Base-by-base conservation (phyloP, 2,329 filamentous ascomycete species). In the Fusarium caatingaense region DNA sequence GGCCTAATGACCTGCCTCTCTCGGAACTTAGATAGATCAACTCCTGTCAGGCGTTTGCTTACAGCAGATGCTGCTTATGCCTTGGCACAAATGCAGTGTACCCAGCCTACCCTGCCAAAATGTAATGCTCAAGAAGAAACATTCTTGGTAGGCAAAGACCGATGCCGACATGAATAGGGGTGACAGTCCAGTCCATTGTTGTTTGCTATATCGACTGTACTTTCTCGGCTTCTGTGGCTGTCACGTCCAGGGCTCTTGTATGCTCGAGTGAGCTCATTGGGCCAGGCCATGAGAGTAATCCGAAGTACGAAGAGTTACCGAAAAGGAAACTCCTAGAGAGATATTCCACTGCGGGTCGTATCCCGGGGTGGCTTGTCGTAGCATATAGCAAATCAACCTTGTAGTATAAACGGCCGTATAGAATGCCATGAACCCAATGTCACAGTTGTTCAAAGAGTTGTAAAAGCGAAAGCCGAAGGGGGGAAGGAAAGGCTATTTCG, bases 321-420 rank as follows among this genome's bases (percentile, higher is more conserved):
- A 28, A 20, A 48, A 50, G 13, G 27, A 27, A 20, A 27, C 32
- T 37, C 6, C 34, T 37, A 37, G 18, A 37, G 18, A n/a, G 34
- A n/a, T 7, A 37, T 37, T n/a, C 23, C 20, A 49, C 20, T 11
- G 20, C 28, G 34, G 40, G 53, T 41, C 44, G 44, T 47, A 28
- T 37, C 32, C 20, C 34, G 28, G 34, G 25, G 62, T 63, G 61
- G 57, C 56, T 69, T 61, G 34, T 16, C 10, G 47, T 46, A 48
- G 27, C 34, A 51, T 37, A 41, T 18, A 23, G 37, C 47, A 50
- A 27, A 27, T 34, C 13, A 64, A 47, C n/a, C 34, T 56, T 30
- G 40, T 40, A 54, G 50, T 27, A 41, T 28, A 63, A 44, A 46
- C 41, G 49, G 53, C 18, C 51, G n/a, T 15, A 44, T 49, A 44